These are phyloP conservation scores for Fusarium verrucosum DNA, from an alignment of 2,329 filamentous ascomycete genomes.

Conservation along the genomic window DNA sequence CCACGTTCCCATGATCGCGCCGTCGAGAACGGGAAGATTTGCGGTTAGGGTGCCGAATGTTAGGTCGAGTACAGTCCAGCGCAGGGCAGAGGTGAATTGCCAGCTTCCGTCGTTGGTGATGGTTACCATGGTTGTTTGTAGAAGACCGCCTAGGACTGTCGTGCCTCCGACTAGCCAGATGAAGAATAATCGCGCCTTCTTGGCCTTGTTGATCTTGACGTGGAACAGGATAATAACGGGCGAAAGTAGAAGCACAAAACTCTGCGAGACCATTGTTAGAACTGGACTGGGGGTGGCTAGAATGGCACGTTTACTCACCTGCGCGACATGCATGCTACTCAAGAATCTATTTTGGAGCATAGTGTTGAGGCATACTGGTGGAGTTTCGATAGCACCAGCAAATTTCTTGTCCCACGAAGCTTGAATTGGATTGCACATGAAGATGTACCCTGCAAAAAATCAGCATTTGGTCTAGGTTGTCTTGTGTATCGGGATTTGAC, in stretches of 20 bases:
- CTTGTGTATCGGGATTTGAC: accelerated
- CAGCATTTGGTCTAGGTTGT: neutral
- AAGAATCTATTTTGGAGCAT: conserved; percentile 16
- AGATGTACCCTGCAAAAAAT: neutral
- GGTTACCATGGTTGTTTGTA: conserved; percentile 22
- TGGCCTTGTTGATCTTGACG: conserved; percentile 18
- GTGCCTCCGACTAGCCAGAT: conserved; percentile 29
- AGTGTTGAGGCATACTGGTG: conserved; percentile 8
- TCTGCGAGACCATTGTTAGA: neutral
- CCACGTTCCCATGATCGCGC: conserved; percentile 29
- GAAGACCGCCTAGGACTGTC: conserved; percentile 5
- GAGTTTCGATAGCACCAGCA: conserved; percentile 12
- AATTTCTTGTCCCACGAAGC: conserved; percentile 18
- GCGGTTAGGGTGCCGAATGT: conserved; percentile 18
- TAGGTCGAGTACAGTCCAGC: conserved; percentile 23
- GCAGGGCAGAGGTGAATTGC: conserved; percentile 22
- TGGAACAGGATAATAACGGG: conserved; percentile 23
- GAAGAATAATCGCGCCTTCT: conserved; percentile 23
- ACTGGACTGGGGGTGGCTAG: accelerated
- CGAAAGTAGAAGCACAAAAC: conserved; percentile 10
- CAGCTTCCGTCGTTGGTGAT: conserved; percentile 25
- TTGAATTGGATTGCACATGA: conserved; percentile 7
- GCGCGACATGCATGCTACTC: conserved; percentile 31
- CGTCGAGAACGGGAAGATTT: conserved; percentile 19
- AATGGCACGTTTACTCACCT: neutral